Percentiles rank a stretch among this genome's conserved stretches.
Evolutionary conservation across 345 rosid genomes (phyloP).

Genomic region (Ceriops zippeliana): DNA sequence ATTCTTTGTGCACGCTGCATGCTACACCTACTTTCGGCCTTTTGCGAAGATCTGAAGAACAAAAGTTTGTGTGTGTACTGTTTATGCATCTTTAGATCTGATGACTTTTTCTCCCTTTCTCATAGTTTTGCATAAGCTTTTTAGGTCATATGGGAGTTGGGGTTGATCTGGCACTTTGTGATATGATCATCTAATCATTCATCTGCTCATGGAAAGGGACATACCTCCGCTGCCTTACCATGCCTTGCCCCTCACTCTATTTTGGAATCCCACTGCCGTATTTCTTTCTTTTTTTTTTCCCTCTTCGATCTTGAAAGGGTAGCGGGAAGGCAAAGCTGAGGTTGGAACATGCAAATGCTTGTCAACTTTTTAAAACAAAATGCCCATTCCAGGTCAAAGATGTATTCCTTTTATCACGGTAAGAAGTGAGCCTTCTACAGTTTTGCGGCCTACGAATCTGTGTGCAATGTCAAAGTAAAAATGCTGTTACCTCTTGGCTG

Average conservation of each 20-base stretch:
- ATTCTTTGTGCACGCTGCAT: neutral
- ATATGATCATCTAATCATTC: constrained; percentile 24
- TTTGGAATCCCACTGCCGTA: constrained; percentile 2
- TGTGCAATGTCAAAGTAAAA: neutral
- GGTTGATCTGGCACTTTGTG: constrained; percentile 27
- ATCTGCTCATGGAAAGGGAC: constrained; percentile 19
- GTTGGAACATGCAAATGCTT: neutral
- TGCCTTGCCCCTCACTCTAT: constrained; percentile 1
- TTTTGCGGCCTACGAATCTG: neutral
- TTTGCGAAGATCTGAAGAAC: constrained; percentile 20
- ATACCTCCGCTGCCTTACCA: constrained; percentile 24
- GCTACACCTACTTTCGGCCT: constrained; percentile 12
- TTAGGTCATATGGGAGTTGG: constrained; percentile 4
- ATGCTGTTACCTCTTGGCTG: neutral
- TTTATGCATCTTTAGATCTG: neutral
- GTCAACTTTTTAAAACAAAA: no score
- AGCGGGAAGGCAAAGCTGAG: neutral
- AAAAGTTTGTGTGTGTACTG: neutral
- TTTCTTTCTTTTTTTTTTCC: no score
- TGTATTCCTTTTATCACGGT: neutral
- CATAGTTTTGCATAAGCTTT: constrained; percentile 7
- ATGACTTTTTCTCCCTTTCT: neutral
- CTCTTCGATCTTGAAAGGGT: neutral
- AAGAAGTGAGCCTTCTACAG: neutral
- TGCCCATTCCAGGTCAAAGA: neutral